These are phyloP conservation scores for Crassisporium funariophilum DNA, from an alignment of 768 basidiomycete species.

Conservation along the genomic window DNA sequence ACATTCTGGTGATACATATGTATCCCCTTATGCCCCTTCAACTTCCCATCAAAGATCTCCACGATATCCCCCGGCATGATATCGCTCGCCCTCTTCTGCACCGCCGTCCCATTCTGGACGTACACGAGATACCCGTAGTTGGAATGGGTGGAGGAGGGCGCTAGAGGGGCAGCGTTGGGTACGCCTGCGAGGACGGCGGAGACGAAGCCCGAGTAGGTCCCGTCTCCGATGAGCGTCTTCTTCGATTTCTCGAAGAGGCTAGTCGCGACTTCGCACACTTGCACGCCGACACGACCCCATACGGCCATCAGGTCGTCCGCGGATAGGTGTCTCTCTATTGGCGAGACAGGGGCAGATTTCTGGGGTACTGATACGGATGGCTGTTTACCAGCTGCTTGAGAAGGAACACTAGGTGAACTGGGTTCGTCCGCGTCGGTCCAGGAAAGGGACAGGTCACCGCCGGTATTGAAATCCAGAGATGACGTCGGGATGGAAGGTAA, in stretches of 20 bases:
- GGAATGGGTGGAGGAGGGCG: conserved; percentile 29
- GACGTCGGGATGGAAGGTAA: conserved; percentile 60
- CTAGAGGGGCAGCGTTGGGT: conserved; percentile 53
- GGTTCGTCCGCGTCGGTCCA: conserved; percentile 60
- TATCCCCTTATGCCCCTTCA: conserved; percentile 81
- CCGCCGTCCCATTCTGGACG: conserved; percentile 62
- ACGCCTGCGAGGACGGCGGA: conserved; percentile 65
- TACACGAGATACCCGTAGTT: conserved; percentile 79
- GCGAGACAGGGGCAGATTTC: conserved; percentile 16
- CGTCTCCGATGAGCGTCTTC: conserved; percentile 79
- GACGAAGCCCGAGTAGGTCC: conserved; percentile 81
- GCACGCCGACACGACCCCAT: conserved; percentile 75
- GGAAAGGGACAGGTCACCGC: conserved; percentile 53
- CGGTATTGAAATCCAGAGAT: conserved; percentile 51
- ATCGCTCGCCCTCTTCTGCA: conserved; percentile 75
- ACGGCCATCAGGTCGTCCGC: conserved; percentile 70
- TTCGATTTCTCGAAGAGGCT: conserved; percentile 75
- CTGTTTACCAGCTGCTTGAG: conserved; percentile 13
- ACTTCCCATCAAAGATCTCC: conserved; percentile 68
- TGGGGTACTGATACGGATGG: conserved; percentile 27
- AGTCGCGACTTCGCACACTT: conserved; percentile 70
- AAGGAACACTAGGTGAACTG: conserved; percentile 20
- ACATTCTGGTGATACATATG: conserved; percentile 68
- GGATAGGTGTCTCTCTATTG: conserved; percentile 41
- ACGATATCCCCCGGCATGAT: conserved; percentile 88